Evolutionary conservation across 2,329 filamentous ascomycete genomes (phyloP).

Genomic region (Cladosporium sp.): DNA sequence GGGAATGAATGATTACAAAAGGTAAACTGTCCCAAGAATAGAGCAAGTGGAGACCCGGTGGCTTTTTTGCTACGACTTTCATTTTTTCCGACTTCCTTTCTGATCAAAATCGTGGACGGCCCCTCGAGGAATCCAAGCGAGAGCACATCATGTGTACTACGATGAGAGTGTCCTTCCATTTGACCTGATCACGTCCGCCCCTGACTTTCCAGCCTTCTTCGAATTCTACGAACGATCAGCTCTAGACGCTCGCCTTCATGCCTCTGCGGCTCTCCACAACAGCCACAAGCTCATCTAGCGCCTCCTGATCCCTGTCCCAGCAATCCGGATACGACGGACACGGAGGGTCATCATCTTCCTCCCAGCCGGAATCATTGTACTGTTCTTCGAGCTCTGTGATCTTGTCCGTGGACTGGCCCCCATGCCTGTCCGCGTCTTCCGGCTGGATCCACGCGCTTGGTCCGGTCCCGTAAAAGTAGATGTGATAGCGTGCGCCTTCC

Average conservation of each 20-base stretch:
- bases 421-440: neutral
- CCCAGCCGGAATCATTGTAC: neutral
- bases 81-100: neutral
- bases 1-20: too few relatives aligned
- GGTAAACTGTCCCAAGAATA: neutral
- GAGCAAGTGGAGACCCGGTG: neutral
- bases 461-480: neutral
- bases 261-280: neutral
- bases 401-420: neutral
- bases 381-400: neutral
- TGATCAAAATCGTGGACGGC: too few relatives aligned
- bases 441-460: neutral
- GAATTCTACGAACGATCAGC: neutral
- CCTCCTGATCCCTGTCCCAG: constrained; percentile 4
- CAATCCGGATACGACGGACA: constrained; percentile 4
- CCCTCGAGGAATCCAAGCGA: too few relatives aligned
- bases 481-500: neutral
- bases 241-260: constrained; percentile 7
- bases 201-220: neutral
- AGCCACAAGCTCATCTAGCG: constrained; percentile 1
- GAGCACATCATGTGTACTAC: too few relatives aligned
- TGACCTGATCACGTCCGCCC: too few relatives aligned
- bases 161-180: too few relatives aligned
- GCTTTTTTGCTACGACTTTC: neutral
- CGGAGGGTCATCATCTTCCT: neutral